Conservation (phyloP, 23 red algal species). For the Gracilariopsis chorda region DNA sequence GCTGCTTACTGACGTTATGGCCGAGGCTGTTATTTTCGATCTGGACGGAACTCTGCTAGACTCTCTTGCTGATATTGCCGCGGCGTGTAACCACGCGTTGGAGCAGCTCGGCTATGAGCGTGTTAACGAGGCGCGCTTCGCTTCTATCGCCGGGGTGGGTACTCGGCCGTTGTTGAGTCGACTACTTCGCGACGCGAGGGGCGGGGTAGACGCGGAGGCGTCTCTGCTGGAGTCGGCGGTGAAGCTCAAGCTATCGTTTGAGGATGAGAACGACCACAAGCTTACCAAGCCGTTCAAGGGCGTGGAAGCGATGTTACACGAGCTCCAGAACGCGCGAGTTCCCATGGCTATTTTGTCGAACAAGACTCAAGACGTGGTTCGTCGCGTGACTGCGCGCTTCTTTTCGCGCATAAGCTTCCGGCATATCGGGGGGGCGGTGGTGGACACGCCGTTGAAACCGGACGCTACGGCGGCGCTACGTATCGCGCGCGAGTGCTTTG, state of each 20-base stretch:
- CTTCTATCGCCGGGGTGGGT: slow-evolving; percentile 23
- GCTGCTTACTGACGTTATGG: not conserved
- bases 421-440: slow-evolving; percentile 18
- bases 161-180: not conserved
- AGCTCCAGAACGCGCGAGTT: not conserved
- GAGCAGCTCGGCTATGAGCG: not conserved
- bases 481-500: not conserved
- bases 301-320: slow-evolving; percentile 5
- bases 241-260: slow-evolving; percentile 14
- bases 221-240: not conserved
- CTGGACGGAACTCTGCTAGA: slow-evolving; percentile 70
- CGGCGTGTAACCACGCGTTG: slow-evolving; percentile 32
- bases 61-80: slow-evolving; percentile 41
- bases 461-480: slow-evolving; percentile 15
- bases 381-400: not conserved
- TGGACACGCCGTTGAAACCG: slow-evolving; percentile 51
- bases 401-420: slow-evolving; percentile 8
- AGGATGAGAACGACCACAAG: slow-evolving; percentile 2
- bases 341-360: slow-evolving; percentile 58
- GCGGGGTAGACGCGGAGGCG: not conserved
- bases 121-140: not conserved
- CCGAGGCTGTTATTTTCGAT: slow-evolving; percentile 37
- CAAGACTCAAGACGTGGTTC: slow-evolving; percentile 28
- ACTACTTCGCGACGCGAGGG: not conserved
- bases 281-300: slow-evolving; percentile 26